Evolutionary conservation across 768 basidiomycete species (phyloP), one percentile per base, ranked within the genome.

Genomic region (Lactarius deliciosus): DNA sequence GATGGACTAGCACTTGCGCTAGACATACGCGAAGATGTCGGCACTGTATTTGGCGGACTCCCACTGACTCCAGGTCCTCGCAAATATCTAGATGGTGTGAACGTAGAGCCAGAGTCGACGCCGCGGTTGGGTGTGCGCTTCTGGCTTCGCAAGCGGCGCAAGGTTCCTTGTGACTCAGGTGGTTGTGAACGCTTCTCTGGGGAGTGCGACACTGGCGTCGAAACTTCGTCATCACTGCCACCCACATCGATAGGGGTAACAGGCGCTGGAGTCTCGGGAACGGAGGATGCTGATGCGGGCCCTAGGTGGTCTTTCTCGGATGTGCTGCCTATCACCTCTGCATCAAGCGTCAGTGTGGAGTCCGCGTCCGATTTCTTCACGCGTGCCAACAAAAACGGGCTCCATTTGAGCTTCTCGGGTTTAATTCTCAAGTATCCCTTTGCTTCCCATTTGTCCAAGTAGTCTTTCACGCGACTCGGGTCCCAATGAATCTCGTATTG

Each of bases 321-420:
- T 18, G 63, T 68, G 25, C 54, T 61, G 28, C 54, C 66, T 18
- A 58, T 60, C 47, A 36, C 60, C 55, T 61, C 60, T 10, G 60
- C 53, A 7, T 59, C 61, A 40, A 54, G 64, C 13, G 62, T 68
- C 57, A 70, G 64, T 22, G 54, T 13, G 3, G 57, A 60, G 38
- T 66, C 61, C 9, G 67, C 69, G 41, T 76, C 74, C 15, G 73
- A 63, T 70, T 76, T 75, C 63, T 75, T 76, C 53, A 75, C 77
- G 61, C 84, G 79, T 6, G 87, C 81, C 54, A 94, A 76, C 45
- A 97, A 78, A 77, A 96, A 98, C 32, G 96, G 96, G 68, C 89
- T 96, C 92, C 96, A 99, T 73, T 93, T 94, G 68, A 98, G 81
- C 75, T 87, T 87, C 73, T 96, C 94, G 1, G 94, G 88, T 70